Conservation (phyloP, 805 yeast genomes). For the Hanseniaspora singularis region DNA sequence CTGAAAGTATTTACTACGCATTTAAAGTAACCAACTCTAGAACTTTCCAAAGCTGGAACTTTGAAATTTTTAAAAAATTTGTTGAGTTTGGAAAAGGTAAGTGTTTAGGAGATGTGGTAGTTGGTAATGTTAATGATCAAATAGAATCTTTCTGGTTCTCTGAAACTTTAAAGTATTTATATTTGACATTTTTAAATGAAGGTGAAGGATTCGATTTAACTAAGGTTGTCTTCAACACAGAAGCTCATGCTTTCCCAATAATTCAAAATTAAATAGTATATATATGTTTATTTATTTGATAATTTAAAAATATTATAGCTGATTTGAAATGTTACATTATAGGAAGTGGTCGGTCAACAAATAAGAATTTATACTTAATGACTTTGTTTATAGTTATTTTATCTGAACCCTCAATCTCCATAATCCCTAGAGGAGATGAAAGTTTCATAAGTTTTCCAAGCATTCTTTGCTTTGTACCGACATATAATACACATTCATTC, state of each 20-base stretch:
- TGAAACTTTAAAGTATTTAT: conserved; percentile 79
- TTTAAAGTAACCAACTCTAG: conserved; percentile 71
- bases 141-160: conserved; percentile 92
- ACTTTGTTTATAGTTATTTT: conserved; percentile 47
- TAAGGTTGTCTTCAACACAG: conserved; percentile 73
- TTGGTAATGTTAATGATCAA: conserved; percentile 50
- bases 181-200: conserved; percentile 62
- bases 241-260: conserved; percentile 79
- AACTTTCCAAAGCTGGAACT: conserved; percentile 80
- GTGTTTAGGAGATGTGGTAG: conserved; percentile 49
- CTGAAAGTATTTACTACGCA: conserved; percentile 70
- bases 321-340: conserved; percentile 42
- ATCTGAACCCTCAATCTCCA: conserved; percentile 30
- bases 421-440: conserved; percentile 53
- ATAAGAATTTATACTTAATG: conserved; percentile 45
- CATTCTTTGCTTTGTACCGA: conserved; percentile 60
- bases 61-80: conserved; percentile 67
- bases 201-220: conserved; percentile 41
- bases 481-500: conserved; percentile 43
- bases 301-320: too few species aligned
- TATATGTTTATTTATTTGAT: neutral
- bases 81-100: conserved; percentile 49
- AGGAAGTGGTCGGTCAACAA: conserved; percentile 62
- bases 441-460: conserved; percentile 48
- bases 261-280: neutral